Evolutionary conservation across 177 flowering plant genomes (phyloP).

Genomic region (Tripterygium wilfordii): DNA sequence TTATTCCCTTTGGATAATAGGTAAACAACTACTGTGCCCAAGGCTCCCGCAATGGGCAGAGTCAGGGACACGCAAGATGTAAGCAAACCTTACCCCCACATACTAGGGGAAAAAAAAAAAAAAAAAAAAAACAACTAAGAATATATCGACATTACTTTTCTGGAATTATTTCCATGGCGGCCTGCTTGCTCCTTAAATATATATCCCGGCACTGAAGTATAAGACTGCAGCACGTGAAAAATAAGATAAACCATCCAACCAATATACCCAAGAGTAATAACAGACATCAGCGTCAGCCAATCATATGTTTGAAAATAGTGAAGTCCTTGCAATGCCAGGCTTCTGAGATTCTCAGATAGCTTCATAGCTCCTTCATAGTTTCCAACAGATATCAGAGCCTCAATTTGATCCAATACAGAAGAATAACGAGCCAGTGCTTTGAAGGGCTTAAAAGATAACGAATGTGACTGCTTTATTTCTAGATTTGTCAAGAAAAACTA

Average conservation of each 20-base stretch:
- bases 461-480: constrained; percentile 75
- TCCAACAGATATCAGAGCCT: constrained; percentile 43
- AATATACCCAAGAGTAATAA: constrained; percentile 81
- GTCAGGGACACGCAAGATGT: too few relatives aligned
- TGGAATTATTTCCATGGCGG: constrained; percentile 15
- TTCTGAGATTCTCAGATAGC: constrained; percentile 59
- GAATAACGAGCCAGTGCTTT: constrained; percentile 57
- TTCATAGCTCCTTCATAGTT: constrained; percentile 62
- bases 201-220: constrained; percentile 51
- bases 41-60: too few relatives aligned
- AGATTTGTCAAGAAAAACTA: constrained; percentile 43
- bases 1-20: too few relatives aligned
- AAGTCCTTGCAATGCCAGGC: constrained; percentile 77
- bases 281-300: constrained; percentile 93
- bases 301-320: constrained; percentile 97
- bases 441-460: constrained; percentile 78
- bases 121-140: constrained; percentile 4
- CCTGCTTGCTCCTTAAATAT: constrained; percentile 27
- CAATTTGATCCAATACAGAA: constrained; percentile 49
- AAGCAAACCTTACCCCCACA: too few relatives aligned
- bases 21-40: too few relatives aligned
- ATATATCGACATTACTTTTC: constrained; percentile 32
- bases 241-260: constrained; percentile 88
- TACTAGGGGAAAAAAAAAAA: not conserved
- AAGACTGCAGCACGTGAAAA: constrained; percentile 83